phyloP scores from a whole-genome alignment of 1,284 basidiomycete genomes.

The Cutaneotrichosporon daszewskae region DNA sequence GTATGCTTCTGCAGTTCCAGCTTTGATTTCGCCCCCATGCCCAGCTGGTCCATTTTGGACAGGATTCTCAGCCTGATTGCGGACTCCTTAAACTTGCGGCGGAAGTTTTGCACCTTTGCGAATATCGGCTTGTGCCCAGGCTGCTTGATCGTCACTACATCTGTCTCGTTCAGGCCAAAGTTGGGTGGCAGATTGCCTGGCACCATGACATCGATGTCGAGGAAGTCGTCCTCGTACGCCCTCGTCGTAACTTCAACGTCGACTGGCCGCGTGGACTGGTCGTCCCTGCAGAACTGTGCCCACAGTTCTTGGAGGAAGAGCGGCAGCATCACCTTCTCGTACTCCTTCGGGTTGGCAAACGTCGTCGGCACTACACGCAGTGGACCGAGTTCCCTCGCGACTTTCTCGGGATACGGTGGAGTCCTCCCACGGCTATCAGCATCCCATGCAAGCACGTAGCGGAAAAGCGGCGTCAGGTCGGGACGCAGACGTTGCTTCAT shows the following conservation, averaged over 20 bases:
- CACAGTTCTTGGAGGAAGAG: constrained; percentile 88
- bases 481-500: constrained; percentile 71
- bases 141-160: constrained; percentile 71
- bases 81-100: constrained; percentile 51
- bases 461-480: constrained; percentile 73
- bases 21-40: constrained; percentile 50
- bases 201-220: constrained; percentile 40
- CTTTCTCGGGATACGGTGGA: constrained; percentile 53
- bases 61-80: constrained; percentile 51
- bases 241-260: constrained; percentile 63
- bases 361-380: constrained; percentile 57
- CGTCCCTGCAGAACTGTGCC: constrained; percentile 76
- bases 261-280: constrained; percentile 58
- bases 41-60: constrained; percentile 44
- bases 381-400: constrained; percentile 39
- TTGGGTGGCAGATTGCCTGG: constrained; percentile 58
- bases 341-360: constrained; percentile 65
- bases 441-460: constrained; percentile 78
- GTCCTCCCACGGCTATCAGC: constrained; percentile 63
- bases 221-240: constrained; percentile 43
- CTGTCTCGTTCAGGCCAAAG: constrained; percentile 71
- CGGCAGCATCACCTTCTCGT: constrained; percentile 73
- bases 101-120: constrained; percentile 72
- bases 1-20: constrained; percentile 79
- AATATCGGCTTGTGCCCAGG: constrained; percentile 53